Conservation (phyloP, 257 asterid species). For the Ligustrum vulgare region DNA sequence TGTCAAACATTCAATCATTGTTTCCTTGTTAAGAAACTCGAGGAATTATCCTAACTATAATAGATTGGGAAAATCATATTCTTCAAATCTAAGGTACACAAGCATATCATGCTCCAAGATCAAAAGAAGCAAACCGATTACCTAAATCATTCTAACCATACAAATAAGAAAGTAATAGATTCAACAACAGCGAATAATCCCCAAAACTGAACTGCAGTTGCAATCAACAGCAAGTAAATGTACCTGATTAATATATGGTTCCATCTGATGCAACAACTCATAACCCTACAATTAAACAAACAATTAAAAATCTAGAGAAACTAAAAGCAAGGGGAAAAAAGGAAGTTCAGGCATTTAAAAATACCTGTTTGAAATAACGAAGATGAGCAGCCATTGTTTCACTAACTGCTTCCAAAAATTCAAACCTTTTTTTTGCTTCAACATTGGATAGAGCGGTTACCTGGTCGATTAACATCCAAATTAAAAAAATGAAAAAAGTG, state of each 20-base stretch:
- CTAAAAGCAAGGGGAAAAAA: slow-evolving; percentile 16
- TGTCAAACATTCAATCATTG: slow-evolving; percentile 21
- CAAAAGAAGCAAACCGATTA: background rate
- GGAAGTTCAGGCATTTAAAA: slow-evolving; percentile 9
- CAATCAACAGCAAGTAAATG: slow-evolving; percentile 23
- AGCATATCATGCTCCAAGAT: slow-evolving; percentile 14
- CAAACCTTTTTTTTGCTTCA: slow-evolving; percentile 97
- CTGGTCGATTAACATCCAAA: slow-evolving; percentile 43
- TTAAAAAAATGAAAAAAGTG: slow-evolving; percentile 10
- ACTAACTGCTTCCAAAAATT: slow-evolving; percentile 96
- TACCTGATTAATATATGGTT: slow-evolving; percentile 97
- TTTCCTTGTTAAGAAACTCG: background rate
- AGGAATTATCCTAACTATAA: background rate
- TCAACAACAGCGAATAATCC: slow-evolving; percentile 12
- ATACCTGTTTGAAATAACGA: slow-evolving; percentile 95
- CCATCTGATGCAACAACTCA: slow-evolving; percentile 99
- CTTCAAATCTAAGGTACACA: background rate
- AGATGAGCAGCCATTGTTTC: slow-evolving; percentile 99
- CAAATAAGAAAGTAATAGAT: slow-evolving; percentile 4
- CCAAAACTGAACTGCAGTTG: slow-evolving; percentile 5
- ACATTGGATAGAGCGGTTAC: slow-evolving; percentile 85
- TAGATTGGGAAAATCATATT: slow-evolving; percentile 2
- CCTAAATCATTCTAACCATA: slow-evolving; percentile 6
- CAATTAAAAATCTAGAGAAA: slow-evolving; percentile 15
- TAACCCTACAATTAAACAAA: slow-evolving; percentile 66